phyloP scores from a whole-genome alignment of 371 early-diverging fungal genomes.

The Rhizomucor miehei region DNA sequence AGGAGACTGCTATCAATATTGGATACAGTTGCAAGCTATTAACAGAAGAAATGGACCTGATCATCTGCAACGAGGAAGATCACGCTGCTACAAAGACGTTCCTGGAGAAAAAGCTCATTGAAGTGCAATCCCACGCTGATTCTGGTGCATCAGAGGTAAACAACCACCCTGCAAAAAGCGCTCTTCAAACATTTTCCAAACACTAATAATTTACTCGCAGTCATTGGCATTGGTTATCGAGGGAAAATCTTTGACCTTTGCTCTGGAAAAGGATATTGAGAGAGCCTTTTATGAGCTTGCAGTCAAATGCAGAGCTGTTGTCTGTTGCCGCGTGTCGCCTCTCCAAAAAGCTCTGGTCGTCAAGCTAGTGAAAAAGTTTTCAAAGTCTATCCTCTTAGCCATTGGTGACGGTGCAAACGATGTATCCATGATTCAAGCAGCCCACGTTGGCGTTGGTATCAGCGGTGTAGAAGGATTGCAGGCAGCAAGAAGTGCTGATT shows the following conservation, averaged over 20 bases:
- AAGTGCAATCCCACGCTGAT: constrained; percentile 29
- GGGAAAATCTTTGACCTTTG: constrained; percentile 65
- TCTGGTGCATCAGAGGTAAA: constrained; percentile 32
- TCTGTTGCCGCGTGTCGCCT: constrained; percentile 94
- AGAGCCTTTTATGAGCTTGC: constrained; percentile 73
- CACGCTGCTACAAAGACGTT: constrained; percentile 68
- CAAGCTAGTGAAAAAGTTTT: constrained; percentile 76
- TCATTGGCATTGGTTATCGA: constrained; percentile 70
- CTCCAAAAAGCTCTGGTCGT: constrained; percentile 92
- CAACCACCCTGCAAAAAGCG: no score
- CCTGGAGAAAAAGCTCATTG: constrained; percentile 67
- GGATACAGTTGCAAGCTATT: constrained; percentile 87
- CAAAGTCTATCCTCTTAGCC: constrained; percentile 76
- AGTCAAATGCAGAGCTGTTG: constrained; percentile 76
- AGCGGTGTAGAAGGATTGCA: constrained; percentile 97
- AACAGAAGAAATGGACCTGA: constrained; percentile 78
- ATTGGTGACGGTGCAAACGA: constrained; percentile 99
- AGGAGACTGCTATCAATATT: constrained; percentile 93
- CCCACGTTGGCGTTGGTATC: constrained; percentile 97
- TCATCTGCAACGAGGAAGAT: constrained; percentile 73
- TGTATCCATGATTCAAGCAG: constrained; percentile 97
- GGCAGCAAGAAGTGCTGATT: constrained; percentile 95
- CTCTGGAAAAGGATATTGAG: constrained; percentile 67
- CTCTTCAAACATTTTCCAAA: no score
- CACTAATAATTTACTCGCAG: no score